A percentile compares a stretch with the other conserved stretches of the same genome.
These are phyloP conservation scores for Epicoccum sorghinum DNA, from an alignment of 2,329 filamentous ascomycete genomes.

Conservation along the genomic window DNA sequence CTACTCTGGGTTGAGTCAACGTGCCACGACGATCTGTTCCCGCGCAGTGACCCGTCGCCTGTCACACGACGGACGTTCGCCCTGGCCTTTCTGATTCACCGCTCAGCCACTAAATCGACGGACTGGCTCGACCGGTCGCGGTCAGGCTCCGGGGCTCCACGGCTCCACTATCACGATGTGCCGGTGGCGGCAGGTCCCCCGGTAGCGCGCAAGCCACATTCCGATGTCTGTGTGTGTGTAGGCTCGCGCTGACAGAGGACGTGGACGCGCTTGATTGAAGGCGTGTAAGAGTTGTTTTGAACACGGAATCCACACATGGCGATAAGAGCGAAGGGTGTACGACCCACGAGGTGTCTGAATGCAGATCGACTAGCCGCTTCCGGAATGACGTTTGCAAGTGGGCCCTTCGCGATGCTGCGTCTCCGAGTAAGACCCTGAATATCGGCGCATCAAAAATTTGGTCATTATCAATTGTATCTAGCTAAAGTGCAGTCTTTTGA, in stretches of 20 bases:
- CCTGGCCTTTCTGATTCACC: constrained; percentile 5
- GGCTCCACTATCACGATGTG: constrained; percentile 9
- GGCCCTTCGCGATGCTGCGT: neutral
- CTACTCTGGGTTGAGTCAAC: neutral
- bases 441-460: too few relatives aligned
- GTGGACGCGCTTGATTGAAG: neutral
- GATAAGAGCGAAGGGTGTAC: neutral
- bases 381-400: neutral
- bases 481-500: too few relatives aligned
- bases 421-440: neutral
- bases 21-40: constrained; percentile 8
- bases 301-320: neutral
- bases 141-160: neutral
- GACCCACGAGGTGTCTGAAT: neutral
- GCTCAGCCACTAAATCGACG: constrained; percentile 8
- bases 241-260: too few relatives aligned
- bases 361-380: neutral
- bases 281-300: neutral
- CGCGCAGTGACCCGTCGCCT: neutral
- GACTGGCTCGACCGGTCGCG: constrained; percentile 7
- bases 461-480: too few relatives aligned
- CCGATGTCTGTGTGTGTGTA: neutral
- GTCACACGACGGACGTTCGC: constrained; percentile 3
- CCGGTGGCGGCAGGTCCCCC: neutral
- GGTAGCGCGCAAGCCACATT: neutral